Evolutionary conservation across 305 asterid species (phyloP).

Genomic region (Caryopteris hybrid): DNA sequence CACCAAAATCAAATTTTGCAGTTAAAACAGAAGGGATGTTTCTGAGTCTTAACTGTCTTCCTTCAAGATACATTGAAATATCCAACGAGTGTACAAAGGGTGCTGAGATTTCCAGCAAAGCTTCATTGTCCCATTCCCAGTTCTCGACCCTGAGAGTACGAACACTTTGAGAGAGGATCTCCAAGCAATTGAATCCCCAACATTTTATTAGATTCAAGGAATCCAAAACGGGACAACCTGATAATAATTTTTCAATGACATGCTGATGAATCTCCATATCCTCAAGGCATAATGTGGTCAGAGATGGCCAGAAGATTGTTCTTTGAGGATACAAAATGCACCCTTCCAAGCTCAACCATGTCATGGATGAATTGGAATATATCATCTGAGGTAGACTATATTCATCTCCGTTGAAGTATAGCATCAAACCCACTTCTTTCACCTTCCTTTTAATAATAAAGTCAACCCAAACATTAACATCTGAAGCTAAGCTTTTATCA

Average conservation of each 20-base stretch:
- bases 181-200: background rate
- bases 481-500: background rate
- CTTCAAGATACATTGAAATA: background rate
- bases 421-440: background rate
- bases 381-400: background rate
- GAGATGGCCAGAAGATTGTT: background rate
- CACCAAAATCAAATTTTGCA: background rate
- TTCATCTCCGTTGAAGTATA: too few species aligned
- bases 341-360: background rate
- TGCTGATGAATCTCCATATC: background rate
- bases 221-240: background rate
- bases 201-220: background rate
- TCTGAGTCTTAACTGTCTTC: background rate
- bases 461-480: slow-evolving; percentile 7
- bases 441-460: background rate
- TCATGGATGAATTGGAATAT: background rate
- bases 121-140: background rate
- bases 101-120: background rate
- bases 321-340: background rate
- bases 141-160: background rate
- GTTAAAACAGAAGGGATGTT: background rate
- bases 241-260: background rate
- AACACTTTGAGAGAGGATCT: background rate
- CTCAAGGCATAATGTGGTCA: background rate
- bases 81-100: background rate